A percentile compares a stretch with the other conserved stretches of the same genome.
Evolutionary conservation across 139 green algal genomes (phyloP).

Genomic region (Gonium pectorale): DNA sequence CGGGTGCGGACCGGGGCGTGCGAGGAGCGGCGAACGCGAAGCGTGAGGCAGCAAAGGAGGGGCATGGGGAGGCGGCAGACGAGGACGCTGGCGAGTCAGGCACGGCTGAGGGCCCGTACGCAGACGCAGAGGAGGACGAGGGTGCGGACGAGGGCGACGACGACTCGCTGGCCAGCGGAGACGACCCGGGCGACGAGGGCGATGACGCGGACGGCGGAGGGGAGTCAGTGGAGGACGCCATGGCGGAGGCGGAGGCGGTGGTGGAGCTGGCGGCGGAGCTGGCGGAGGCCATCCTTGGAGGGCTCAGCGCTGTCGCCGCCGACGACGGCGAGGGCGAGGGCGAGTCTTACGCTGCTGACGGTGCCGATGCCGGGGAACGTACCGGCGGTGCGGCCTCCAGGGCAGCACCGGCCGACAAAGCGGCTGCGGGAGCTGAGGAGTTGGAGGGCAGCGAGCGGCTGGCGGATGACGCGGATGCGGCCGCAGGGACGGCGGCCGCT

Average conservation of each 20-base stretch:
- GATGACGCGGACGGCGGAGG: neutral
- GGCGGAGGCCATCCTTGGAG: neutral
- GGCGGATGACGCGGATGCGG: neutral
- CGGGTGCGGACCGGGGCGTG: no score
- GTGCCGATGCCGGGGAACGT: neutral
- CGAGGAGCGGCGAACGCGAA: no score
- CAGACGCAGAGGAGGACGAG: neutral
- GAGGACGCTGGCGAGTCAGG: neutral
- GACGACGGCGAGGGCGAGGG: neutral
- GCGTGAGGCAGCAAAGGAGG: neutral
- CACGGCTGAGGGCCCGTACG: neutral
- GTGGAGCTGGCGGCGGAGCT: conserved; percentile 32
- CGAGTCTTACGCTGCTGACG: no score
- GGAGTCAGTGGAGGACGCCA: neutral
- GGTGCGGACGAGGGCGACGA: neutral
- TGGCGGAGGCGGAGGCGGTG: conserved; percentile 38
- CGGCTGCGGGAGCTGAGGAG: no score
- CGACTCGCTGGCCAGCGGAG: neutral
- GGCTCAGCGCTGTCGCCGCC: no score
- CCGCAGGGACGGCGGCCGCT: neutral
- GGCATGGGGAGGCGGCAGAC: neutral
- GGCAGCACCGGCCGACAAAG: no score
- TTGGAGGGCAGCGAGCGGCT: no score
- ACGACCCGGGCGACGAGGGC: neutral
- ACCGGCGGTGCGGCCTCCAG: no score